Evolutionary conservation across 139 green algal genomes (phyloP).

Genomic region (Closterium sp.): DNA sequence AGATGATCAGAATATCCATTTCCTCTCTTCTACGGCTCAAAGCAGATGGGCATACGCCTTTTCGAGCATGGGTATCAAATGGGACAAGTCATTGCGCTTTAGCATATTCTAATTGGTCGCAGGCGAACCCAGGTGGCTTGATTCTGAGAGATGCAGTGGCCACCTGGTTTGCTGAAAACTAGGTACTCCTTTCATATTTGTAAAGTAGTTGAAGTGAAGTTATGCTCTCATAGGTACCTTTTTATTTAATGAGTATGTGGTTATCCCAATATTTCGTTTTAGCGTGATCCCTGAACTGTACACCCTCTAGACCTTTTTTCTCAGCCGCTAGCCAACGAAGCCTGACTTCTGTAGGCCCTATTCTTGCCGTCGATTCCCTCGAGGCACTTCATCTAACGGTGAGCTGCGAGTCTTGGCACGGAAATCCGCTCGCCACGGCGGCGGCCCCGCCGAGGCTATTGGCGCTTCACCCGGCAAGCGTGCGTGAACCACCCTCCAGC

Average conservation of each 20-base stretch:
- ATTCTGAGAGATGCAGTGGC: neutral
- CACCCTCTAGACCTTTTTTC: neutral
- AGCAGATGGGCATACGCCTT: neutral
- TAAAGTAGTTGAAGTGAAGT: neutral
- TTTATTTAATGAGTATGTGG: too few species aligned
- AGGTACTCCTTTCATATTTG: neutral
- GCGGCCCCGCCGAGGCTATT: neutral
- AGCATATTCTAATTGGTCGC: neutral
- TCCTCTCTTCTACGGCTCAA: neutral
- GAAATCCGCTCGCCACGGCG: neutral
- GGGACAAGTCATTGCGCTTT: neutral
- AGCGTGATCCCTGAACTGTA: neutral
- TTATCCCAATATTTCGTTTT: too few species aligned
- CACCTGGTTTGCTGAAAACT: neutral
- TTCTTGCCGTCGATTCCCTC: neutral
- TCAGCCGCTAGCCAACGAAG: too few species aligned
- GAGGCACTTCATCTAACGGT: neutral
- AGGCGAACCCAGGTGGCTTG: neutral
- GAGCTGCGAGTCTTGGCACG: neutral
- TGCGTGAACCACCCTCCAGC: neutral
- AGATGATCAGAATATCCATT: neutral
- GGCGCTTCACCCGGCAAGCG: neutral
- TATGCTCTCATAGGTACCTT: too few species aligned
- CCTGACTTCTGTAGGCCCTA: neutral
- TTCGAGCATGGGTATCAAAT: neutral